phyloP scores from a whole-genome alignment of 2,329 filamentous ascomycete species.

The Byssochlamys sp. region DNA sequence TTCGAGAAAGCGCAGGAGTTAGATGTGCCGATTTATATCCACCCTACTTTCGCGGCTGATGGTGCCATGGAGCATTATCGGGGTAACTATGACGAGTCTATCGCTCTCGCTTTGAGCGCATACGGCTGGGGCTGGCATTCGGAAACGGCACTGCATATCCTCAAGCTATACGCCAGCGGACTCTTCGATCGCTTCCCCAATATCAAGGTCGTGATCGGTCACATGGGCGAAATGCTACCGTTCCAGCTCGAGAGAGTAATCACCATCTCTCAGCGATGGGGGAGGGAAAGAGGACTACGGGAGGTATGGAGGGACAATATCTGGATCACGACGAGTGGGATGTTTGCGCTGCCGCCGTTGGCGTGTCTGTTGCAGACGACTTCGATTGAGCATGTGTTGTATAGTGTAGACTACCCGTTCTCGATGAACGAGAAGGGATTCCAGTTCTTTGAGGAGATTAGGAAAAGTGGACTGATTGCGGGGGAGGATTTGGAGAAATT shows the following conservation, averaged over 20 bases:
- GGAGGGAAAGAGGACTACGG: conserved; percentile 22
- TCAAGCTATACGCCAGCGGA: conserved; percentile 42
- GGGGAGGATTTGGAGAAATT: conserved; percentile 42
- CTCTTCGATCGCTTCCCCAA: conserved; percentile 47
- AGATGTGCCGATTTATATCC: conserved; percentile 45
- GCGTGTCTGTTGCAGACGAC: conserved; percentile 26
- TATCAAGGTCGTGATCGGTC: conserved; percentile 47
- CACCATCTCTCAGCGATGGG: conserved; percentile 18
- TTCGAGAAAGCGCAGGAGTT: conserved; percentile 36
- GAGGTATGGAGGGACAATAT: conserved; percentile 49
- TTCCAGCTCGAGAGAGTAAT: conserved; percentile 42
- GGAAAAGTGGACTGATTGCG: conserved; percentile 41
- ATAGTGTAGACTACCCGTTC: conserved; percentile 52
- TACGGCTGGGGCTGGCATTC: conserved; percentile 30
- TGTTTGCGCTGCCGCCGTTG: conserved; percentile 43
- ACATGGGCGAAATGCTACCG: conserved; percentile 47
- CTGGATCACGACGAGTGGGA: conserved; percentile 49
- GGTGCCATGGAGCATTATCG: conserved; percentile 29
- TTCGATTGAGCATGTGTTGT: conserved; percentile 43
- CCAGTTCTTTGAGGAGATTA: conserved; percentile 41
- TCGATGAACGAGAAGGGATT: conserved; percentile 41
- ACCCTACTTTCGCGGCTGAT: conserved; percentile 37
- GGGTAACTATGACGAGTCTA: conserved; percentile 24
- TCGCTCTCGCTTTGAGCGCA: conserved; percentile 11
- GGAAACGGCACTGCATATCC: conserved; percentile 26